A percentile compares a stretch with the other conserved stretches of the same genome.
phyloP scores from a whole-genome alignment of 306 rosid genomes.

The Acacia melanoxylon region DNA sequence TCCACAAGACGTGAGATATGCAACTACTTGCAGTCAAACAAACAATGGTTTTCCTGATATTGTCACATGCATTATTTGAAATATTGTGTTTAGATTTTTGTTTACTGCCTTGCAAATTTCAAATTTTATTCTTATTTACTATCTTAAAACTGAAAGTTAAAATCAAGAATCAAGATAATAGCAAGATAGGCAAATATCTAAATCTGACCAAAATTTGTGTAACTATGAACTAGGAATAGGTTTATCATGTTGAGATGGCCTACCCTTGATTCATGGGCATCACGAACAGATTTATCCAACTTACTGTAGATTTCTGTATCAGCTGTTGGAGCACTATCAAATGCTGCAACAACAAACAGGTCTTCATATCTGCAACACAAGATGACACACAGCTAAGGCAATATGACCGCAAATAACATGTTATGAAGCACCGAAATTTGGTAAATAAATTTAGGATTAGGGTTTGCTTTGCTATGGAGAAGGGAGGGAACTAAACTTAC shows the following conservation, averaged over 20 bases:
- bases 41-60: neutral
- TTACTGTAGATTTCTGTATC: slow-evolving; percentile 79
- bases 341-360: slow-evolving; percentile 75
- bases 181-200: neutral
- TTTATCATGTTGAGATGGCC: slow-evolving; percentile 33
- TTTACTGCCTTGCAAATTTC: neutral
- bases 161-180: neutral
- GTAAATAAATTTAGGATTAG: slow-evolving; percentile 20
- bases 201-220: neutral
- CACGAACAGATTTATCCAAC: slow-evolving; percentile 72
- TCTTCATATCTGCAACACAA: slow-evolving; percentile 62
- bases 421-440: slow-evolving; percentile 5
- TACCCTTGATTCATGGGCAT: slow-evolving; percentile 80
- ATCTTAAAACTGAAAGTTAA: neutral
- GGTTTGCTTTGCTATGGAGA: neutral
- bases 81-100: neutral
- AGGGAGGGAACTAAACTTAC: neutral
- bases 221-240: neutral
- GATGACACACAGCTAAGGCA: slow-evolving; percentile 25
- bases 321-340: slow-evolving; percentile 92
- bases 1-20: neutral
- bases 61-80: neutral
- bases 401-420: slow-evolving; percentile 25
- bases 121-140: neutral
- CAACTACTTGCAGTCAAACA: neutral